Conservation (phyloP, 495 filamentous ascomycete genomes). For the Tirmania nivea region DNA sequence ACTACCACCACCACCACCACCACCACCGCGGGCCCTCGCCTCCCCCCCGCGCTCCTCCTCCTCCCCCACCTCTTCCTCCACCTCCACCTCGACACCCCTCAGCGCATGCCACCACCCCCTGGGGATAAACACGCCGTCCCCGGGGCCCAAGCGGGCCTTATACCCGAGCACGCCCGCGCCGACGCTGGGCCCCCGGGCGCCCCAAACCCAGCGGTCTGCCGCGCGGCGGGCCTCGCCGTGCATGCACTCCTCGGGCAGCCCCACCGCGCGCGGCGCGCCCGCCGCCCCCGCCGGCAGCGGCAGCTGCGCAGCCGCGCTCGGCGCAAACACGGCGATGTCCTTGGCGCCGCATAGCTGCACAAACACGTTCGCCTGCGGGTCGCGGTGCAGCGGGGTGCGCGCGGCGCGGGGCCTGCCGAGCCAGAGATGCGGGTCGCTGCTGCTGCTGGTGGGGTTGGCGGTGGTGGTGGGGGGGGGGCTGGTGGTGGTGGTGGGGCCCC, state of each 20-base stretch:
- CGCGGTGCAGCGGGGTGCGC: neutral
- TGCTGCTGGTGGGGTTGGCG: neutral
- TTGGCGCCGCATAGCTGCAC: neutral
- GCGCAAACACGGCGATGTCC: neutral
- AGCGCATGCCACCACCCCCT: neutral
- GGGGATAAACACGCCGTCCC: neutral
- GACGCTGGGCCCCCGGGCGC: too few species aligned
- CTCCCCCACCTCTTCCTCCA: neutral
- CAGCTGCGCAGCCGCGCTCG: too few species aligned
- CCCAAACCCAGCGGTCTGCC: too few species aligned
- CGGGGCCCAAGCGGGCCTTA: neutral
- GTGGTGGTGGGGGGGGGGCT: neutral
- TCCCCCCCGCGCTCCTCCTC: too few species aligned
- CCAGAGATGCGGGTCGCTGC: neutral
- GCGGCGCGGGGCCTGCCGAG: neutral
- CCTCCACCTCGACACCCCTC: neutral
- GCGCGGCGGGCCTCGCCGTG: too few species aligned
- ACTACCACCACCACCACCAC: too few species aligned
- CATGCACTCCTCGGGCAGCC: too few species aligned
- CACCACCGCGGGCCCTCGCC: too few species aligned
- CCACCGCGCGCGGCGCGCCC: too few species aligned
- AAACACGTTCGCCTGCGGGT: neutral
- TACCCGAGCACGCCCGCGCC: too few species aligned
- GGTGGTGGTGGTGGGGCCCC: neutral
- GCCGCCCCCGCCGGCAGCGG: too few species aligned